Evolutionary conservation across 306 rosid genomes (phyloP).

Genomic region (Cucumis hystrix): DNA sequence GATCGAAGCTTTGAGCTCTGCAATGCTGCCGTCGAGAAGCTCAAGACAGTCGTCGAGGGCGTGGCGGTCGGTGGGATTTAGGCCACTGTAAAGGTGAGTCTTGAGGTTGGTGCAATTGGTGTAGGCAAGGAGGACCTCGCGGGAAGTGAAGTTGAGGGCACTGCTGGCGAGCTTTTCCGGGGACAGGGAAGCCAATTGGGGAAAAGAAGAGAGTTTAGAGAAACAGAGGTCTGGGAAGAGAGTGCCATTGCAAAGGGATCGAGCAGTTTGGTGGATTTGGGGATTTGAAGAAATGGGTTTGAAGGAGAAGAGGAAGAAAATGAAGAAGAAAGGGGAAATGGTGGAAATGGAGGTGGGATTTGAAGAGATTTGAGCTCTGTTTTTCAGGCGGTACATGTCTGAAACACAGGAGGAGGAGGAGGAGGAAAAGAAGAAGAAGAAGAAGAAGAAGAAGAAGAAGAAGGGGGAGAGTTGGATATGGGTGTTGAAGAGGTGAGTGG

Average conservation of each 20-base stretch:
- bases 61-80: slow-evolving; percentile 13
- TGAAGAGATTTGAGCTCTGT: not conserved
- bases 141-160: slow-evolving; percentile 27
- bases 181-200: slow-evolving; percentile 39
- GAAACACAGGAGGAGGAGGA: not conserved
- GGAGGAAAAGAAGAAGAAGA: not conserved
- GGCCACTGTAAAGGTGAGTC: not conserved
- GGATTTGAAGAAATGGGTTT: slow-evolving; percentile 3
- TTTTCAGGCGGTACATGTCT: not conserved
- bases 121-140: slow-evolving; percentile 35
- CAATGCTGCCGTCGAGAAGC: slow-evolving; percentile 37
- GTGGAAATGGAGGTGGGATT: slow-evolving; percentile 1
- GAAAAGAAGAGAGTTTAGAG: slow-evolving; percentile 45
- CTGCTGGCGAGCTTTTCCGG: slow-evolving; percentile 34
- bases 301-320: not conserved
- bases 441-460: no score
- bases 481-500: not conserved
- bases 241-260: slow-evolving; percentile 42
- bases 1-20: slow-evolving; percentile 30
- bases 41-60: slow-evolving; percentile 70
- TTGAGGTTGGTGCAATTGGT: slow-evolving; percentile 28
- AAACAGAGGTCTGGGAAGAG: slow-evolving; percentile 62
- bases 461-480: not conserved
- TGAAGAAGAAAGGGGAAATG: not conserved
- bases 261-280: not conserved